Base-by-base conservation (phyloP, 1,284 basidiomycete genomes). In the Cronartium quercuum region DNA sequence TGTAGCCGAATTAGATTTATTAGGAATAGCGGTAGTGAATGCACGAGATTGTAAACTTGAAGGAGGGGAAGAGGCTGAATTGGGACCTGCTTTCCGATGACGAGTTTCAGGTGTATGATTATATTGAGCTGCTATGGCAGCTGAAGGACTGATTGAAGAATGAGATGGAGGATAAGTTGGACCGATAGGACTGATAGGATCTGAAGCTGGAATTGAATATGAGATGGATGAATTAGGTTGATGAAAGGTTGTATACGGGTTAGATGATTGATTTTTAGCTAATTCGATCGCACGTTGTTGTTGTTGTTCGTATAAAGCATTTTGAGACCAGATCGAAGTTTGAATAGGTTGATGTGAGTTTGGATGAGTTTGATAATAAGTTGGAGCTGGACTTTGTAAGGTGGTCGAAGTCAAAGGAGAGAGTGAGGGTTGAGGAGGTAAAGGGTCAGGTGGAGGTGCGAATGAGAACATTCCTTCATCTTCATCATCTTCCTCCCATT, bases 381-480 rank as follows among this genome's bases (percentile, higher is more conserved):
- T 73, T 1, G 63, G 57, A 35, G 51, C 51, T 55, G 51, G 51
- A n/a, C 51, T 55, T 55, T 55, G 51, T 51, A 62, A 18, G 57
- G 63, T 5, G 35, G 51, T 24, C 51, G 61, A 34, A 73, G 18
- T 64, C 62, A 51, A 6, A 63, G 63, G 21, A 62, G 55, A 44
- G 47, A 58, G 15, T 44, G 62, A n/a, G 40, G 55, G 57, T 18
- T 37, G 71, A 63, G 6, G 5, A 65, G 29, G 24, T 6, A 34
- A 34, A 61, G 24, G 29, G 6, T 61, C 58, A 41, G 55, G 29
- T 2, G 78, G 79, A 5, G 76, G 78, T 24, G 68, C 66, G 55
- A 77, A 80, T 29, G 77, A 76, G 76, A 80, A 80, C 79, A 80
- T 79, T 51, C 79, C 79, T 41, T 75, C 69, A 55, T 80, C 79